These are phyloP conservation scores for Pistacia integerrima DNA, from an alignment of 345 rosid genomes.

Conservation along the genomic window DNA sequence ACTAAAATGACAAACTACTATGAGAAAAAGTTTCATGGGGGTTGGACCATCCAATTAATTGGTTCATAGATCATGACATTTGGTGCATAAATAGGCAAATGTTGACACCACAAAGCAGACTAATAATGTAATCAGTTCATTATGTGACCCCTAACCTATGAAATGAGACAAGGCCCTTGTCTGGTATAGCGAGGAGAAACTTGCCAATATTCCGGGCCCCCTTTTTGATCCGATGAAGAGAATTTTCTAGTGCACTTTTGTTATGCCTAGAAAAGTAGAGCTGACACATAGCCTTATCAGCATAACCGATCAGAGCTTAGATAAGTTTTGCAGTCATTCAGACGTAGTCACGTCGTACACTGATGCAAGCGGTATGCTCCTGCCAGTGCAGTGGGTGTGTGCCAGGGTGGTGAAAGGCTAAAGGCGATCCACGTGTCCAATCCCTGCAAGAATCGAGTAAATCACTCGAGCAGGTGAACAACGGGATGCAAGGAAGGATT, in stretches of 20 bases:
- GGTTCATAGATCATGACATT: background rate
- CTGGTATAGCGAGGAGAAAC: conserved; percentile 9
- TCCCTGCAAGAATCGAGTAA: too few species aligned
- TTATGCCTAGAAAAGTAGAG: too few species aligned
- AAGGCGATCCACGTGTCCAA: too few species aligned
- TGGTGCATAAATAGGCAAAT: background rate
- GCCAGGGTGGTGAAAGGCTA: too few species aligned
- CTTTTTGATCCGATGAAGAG: background rate
- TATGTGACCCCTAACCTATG: background rate
- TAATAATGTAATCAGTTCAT: background rate
- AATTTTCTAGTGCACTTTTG: conserved; percentile 15
- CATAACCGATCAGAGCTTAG: too few species aligned
- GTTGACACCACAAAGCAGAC: background rate
- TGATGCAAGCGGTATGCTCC: too few species aligned
- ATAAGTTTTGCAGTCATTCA: too few species aligned
- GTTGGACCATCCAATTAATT: background rate
- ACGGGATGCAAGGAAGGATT: too few species aligned
- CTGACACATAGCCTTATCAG: too few species aligned
- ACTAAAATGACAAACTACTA: conserved; percentile 4
- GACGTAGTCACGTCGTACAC: too few species aligned
- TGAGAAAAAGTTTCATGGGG: background rate
- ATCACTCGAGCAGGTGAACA: too few species aligned
- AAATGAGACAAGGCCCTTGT: conserved; percentile 17
- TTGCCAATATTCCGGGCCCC: background rate
- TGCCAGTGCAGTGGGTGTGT: too few species aligned